Conservation (phyloP, 495 filamentous ascomycete species). For the Talaromyces trachyspermus region DNA sequence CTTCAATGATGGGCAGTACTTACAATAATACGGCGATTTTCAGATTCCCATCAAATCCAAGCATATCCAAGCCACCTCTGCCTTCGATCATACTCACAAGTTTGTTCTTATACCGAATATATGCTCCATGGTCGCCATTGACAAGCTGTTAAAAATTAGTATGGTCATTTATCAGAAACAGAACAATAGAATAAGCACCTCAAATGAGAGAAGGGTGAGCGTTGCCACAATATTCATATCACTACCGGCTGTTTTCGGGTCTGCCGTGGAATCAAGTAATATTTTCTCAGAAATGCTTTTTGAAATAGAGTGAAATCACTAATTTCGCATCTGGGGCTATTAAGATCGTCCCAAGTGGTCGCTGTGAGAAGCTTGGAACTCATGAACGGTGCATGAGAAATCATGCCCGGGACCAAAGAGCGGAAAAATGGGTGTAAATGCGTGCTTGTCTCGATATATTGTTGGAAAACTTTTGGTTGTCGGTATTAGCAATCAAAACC, state of each 20-base stretch:
- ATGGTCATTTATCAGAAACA: too few relatives aligned
- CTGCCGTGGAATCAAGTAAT: slow-evolving; percentile 2
- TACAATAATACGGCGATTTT: slow-evolving; percentile 11
- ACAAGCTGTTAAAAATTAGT: slow-evolving; percentile 8
- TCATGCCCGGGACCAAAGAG: slow-evolving; percentile 7
- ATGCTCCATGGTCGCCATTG: slow-evolving; percentile 6
- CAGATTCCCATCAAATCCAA: slow-evolving; percentile 11
- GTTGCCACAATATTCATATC: too few relatives aligned
- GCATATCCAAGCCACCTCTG: too few relatives aligned
- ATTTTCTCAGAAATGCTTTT: slow-evolving; percentile 10
- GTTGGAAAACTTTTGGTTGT: slow-evolving; percentile 9
- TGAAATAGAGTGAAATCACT: slow-evolving; percentile 6
- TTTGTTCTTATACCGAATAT: too few relatives aligned
- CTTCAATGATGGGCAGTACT: not conserved
- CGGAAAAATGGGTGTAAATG: slow-evolving; percentile 12
- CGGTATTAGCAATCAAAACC: not conserved
- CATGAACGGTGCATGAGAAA: slow-evolving; percentile 10
- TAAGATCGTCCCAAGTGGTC: slow-evolving; percentile 13
- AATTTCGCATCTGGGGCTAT: slow-evolving; percentile 2
- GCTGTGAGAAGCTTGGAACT: slow-evolving; percentile 12
- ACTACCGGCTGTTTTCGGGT: too few relatives aligned
- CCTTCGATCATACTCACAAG: too few relatives aligned
- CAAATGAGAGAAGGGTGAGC: too few relatives aligned
- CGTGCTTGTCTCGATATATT: slow-evolving; percentile 10
- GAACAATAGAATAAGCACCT: too few relatives aligned